A percentile compares a stretch with the other conserved stretches of the same genome.
These are phyloP conservation scores for Syzygium jambos DNA, from an alignment of 345 rosid genomes.

Conservation along the genomic window DNA sequence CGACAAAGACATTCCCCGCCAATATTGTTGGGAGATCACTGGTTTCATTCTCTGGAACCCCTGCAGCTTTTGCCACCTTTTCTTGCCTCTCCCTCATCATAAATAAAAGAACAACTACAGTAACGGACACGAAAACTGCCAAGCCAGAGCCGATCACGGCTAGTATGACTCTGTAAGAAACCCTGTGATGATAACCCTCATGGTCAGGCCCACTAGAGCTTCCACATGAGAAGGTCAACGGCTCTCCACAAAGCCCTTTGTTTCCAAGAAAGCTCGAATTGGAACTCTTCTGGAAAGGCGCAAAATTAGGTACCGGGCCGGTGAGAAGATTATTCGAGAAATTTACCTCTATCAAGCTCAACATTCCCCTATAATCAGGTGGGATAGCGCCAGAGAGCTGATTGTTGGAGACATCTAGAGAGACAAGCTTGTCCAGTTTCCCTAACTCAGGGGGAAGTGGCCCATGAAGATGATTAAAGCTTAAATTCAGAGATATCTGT, in stretches of 20 bases:
- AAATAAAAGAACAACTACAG: constrained; percentile 74
- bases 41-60: constrained; percentile 29
- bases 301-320: constrained; percentile 63
- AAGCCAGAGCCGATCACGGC: constrained; percentile 89
- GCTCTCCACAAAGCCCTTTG: constrained; percentile 86
- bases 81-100: constrained; percentile 98
- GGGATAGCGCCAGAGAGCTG: constrained; percentile 77
- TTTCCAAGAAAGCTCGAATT: constrained; percentile 70
- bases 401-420: constrained; percentile 81
- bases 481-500: constrained; percentile 66
- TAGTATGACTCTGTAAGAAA: constrained; percentile 72
- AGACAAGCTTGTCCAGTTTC: constrained; percentile 74
- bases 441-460: constrained; percentile 71
- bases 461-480: constrained; percentile 85
- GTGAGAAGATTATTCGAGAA: constrained; percentile 74
- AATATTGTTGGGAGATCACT: constrained; percentile 50
- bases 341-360: constrained; percentile 89
- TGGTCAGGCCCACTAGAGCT: constrained; percentile 23
- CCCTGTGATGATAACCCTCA: constrained; percentile 58
- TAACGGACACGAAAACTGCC: constrained; percentile 78
- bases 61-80: constrained; percentile 51
- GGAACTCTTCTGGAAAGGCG: constrained; percentile 84
- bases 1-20: constrained; percentile 75
- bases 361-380: constrained; percentile 57
- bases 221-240: constrained; percentile 54